Evolutionary conservation across 495 filamentous ascomycete species (phyloP).

Genomic region (Neurospora intermedia): DNA sequence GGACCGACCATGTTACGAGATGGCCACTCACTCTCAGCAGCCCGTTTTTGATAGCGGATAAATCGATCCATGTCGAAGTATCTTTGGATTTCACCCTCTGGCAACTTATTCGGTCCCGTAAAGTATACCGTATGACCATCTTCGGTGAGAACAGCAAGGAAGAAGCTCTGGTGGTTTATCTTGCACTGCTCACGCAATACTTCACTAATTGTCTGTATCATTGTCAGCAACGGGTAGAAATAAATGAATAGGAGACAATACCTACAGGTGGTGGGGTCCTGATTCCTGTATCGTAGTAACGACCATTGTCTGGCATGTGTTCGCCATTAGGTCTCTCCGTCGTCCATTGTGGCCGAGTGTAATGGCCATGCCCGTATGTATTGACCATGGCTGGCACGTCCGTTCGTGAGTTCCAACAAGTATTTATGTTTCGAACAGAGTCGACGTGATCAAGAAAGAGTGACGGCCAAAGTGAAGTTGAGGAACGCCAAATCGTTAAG

Average conservation of each 20-base stretch:
- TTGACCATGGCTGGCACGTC: neutral
- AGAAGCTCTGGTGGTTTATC: slow-evolving; percentile 26
- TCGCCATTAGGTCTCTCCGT: slow-evolving; percentile 6
- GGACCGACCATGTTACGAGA: neutral
- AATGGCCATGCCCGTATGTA: slow-evolving; percentile 8
- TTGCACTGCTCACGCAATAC: slow-evolving; percentile 29
- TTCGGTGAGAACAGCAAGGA: slow-evolving; percentile 24
- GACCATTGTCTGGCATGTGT: slow-evolving; percentile 7
- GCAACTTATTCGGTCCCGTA: slow-evolving; percentile 16
- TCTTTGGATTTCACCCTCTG: slow-evolving; percentile 13
- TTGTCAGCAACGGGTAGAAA: slow-evolving; percentile 6
- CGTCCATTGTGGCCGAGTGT: slow-evolving; percentile 14
- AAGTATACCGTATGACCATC: slow-evolving; percentile 23
- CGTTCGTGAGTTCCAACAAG: neutral
- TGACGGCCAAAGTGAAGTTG: neutral
- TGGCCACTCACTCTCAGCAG: slow-evolving; percentile 7
- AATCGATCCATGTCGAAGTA: slow-evolving; percentile 27
- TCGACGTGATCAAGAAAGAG: neutral
- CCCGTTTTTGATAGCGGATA: slow-evolving; percentile 7
- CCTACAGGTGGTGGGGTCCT: slow-evolving; percentile 14
- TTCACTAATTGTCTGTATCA: slow-evolving; percentile 24
- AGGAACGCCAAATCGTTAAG: neutral
- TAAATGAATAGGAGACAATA: neutral
- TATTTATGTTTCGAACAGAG: neutral
- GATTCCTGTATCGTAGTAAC: slow-evolving; percentile 6